Evolutionary conservation across 768 basidiomycete species (phyloP).

Genomic region (Albatrellus ellisii): DNA sequence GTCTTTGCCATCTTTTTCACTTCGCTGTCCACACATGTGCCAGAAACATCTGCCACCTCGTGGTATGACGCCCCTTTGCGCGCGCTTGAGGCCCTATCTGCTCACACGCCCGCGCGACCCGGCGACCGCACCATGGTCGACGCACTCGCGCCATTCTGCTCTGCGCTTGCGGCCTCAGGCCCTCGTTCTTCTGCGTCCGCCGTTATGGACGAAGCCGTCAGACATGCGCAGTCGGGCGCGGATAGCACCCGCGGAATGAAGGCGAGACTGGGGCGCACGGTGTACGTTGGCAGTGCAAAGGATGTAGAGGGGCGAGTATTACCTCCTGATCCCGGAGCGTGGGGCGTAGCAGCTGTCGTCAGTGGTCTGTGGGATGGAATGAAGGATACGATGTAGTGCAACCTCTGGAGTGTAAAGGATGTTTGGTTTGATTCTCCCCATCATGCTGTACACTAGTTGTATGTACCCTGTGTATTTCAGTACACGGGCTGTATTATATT

Average conservation of each 20-base stretch:
- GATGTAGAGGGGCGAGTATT: conserved; percentile 12
- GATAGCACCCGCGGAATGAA: conserved; percentile 33
- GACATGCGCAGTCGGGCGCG: conserved; percentile 29
- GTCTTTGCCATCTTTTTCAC: conserved; percentile 32
- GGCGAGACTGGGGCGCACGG: conserved; percentile 35
- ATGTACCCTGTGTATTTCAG: too few relatives aligned
- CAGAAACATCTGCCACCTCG: not conserved
- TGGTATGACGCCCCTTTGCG: conserved; percentile 12
- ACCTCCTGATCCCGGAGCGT: conserved; percentile 42
- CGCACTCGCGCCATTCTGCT: conserved; percentile 34
- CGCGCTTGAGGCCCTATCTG: conserved; percentile 21
- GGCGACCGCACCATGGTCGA: conserved; percentile 49
- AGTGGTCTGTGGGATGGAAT: conserved; percentile 22
- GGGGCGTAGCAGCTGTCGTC: conserved; percentile 32
- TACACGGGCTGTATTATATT: too few relatives aligned
- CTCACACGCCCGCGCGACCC: conserved; percentile 36
- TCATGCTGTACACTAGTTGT: too few relatives aligned
- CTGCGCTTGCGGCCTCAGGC: conserved; percentile 16
- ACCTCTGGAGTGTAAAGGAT: too few relatives aligned
- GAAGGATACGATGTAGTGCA: not conserved
- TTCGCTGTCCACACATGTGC: not conserved
- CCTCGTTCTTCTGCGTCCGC: not conserved
- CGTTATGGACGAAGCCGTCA: conserved; percentile 20
- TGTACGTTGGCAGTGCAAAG: conserved; percentile 29
- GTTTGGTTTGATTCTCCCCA: too few relatives aligned